These are phyloP conservation scores for Penstemon davidsonii DNA, from an alignment of 257 asterid genomes.

Conservation along the genomic window DNA sequence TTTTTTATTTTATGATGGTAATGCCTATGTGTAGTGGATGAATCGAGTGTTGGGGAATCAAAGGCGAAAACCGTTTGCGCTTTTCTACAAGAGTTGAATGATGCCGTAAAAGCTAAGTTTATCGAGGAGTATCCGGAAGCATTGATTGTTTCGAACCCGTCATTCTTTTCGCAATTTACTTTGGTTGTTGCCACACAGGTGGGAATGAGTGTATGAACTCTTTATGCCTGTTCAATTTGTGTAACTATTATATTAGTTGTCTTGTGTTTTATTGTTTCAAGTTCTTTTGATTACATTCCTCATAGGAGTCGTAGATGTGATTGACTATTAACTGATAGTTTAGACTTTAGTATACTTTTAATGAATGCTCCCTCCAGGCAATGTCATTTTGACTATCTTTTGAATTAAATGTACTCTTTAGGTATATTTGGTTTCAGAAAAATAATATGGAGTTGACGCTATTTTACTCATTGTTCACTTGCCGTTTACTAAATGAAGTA, in stretches of 20 bases:
- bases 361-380: not conserved
- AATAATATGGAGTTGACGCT: not conserved
- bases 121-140: slow-evolving; percentile 81
- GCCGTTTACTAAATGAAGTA: slow-evolving; percentile 9
- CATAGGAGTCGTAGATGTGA: slow-evolving; percentile 3
- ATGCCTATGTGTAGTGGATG: slow-evolving; percentile 57
- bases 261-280: not conserved
- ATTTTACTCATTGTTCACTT: not conserved
- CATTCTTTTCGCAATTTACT: slow-evolving; percentile 89
- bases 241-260: not conserved
- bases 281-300: not conserved
- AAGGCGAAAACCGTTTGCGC: slow-evolving; percentile 91
- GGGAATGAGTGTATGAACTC: slow-evolving; percentile 4
- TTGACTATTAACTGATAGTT: not conserved
- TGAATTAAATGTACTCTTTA: not conserved
- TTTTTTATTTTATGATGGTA: slow-evolving; percentile 22
- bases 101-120: slow-evolving; percentile 90
- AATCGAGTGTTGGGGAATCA: slow-evolving; percentile 82
- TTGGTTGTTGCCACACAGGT: slow-evolving; percentile 89
- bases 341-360: slow-evolving; percentile 2
- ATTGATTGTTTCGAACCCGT: slow-evolving; percentile 71
- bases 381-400: slow-evolving; percentile 11
- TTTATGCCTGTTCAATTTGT: not conserved
- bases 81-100: slow-evolving; percentile 93
- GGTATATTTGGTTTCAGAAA: not conserved